These are phyloP conservation scores for Sclerotinia nivalis DNA, from an alignment of 2,329 filamentous ascomycete species.

Conservation along the genomic window DNA sequence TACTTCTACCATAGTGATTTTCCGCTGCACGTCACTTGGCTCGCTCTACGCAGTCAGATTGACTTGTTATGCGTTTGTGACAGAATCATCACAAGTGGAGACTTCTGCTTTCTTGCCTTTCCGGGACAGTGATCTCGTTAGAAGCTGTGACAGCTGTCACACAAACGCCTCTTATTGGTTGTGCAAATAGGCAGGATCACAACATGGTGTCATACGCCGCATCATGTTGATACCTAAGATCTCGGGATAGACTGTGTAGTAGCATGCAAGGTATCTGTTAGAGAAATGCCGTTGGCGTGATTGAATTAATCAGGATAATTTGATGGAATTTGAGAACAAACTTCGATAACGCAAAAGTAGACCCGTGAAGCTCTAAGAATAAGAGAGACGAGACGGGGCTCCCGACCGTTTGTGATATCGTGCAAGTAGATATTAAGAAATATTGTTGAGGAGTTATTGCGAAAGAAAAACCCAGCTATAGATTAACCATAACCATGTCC, in stretches of 20 bases:
- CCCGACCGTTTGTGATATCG: neutral
- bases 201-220: neutral
- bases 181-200: neutral
- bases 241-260: neutral
- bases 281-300: neutral
- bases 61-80: neutral
- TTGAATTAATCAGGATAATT: neutral
- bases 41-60: neutral
- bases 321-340: too few relatives aligned
- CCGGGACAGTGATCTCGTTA: neutral
- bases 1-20: neutral
- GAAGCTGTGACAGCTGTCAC: neutral
- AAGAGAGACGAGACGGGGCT: neutral
- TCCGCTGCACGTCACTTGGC: neutral
- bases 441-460: too few relatives aligned
- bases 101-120: neutral
- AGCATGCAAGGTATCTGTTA: neutral
- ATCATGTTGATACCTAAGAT: neutral
- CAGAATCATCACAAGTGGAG: neutral
- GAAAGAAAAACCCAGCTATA: neutral
- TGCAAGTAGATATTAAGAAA: neutral
- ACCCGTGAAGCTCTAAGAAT: neutral
- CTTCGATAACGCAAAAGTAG: neutral
- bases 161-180: neutral
- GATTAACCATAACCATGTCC: neutral